phyloP scores from a whole-genome alignment of 176 grass and related monocot genomes.

The Carex littledalei region DNA sequence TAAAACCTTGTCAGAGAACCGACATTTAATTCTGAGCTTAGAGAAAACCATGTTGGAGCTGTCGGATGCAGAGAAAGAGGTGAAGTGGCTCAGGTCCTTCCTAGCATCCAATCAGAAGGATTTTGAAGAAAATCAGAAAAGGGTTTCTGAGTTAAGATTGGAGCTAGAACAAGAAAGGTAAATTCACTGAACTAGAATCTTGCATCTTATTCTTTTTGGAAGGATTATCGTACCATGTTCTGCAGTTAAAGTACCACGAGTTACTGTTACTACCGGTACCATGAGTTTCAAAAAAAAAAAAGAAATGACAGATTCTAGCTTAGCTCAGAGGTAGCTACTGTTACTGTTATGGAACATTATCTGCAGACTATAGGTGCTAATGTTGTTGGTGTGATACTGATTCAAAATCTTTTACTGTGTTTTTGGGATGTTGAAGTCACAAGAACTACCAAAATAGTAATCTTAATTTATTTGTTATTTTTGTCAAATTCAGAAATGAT shows the following conservation, averaged over 20 bases:
- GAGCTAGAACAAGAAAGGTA: slow-evolving; percentile 88
- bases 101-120: slow-evolving; percentile 70
- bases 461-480: slow-evolving; percentile 9
- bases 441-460: neutral
- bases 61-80: slow-evolving; percentile 70
- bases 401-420: neutral
- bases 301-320: too few relatives aligned
- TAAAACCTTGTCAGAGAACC: slow-evolving; percentile 74
- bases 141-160: slow-evolving; percentile 54
- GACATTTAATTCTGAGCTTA: slow-evolving; percentile 53
- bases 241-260: neutral
- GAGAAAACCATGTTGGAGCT: slow-evolving; percentile 60
- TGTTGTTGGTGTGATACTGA: neutral
- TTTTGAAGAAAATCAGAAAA: slow-evolving; percentile 76
- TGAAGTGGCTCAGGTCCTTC: slow-evolving; percentile 71
- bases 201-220: slow-evolving; percentile 6
- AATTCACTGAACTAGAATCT: neutral
- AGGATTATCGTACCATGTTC: slow-evolving; percentile 14
- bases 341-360: neutral
- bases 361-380: neutral
- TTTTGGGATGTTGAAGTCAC: neutral
- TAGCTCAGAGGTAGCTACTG: neutral
- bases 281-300: too few relatives aligned
- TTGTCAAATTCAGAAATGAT: slow-evolving; percentile 58
- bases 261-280: neutral